Base-by-base conservation (phyloP, 106 monocot genomes). In the Phalaenopsis aphrodite region DNA sequence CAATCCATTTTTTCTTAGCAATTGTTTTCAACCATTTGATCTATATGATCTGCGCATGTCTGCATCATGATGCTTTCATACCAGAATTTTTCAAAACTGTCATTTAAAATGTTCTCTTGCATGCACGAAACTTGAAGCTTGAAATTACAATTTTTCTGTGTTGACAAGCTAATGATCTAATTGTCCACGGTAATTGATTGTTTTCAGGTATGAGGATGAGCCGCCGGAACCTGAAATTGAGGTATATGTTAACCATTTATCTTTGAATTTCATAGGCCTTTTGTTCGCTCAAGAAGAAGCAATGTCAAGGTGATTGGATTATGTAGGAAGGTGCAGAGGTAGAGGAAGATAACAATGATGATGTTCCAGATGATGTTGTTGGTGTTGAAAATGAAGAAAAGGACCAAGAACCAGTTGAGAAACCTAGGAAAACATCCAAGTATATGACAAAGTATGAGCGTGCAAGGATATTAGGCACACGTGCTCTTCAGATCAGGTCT, bases 151-250 rank as follows among this genome's bases (percentile, higher is more conserved):
- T 66, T 23, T 30, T 66, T 30, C 5, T 8, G 30, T 66, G 8
- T 24, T 66, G 24, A 66, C 10, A 10, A 30, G 4, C 19, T 30
- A 18, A 8, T 66, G 66, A 66, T 18, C 14, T 72, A 42, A 72
- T 41, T 72, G 72, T 41, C 21, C 41, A 72, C 18, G 18, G 5
- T 39, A 17, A 74, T n/a, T 45, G 23, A 30, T 76, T 76, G 49
- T 7, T 7, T 76, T 24, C 85, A 96, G 93, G 57, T 96, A 93
- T 36, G 96, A 96, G 55, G 91, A 96, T 88, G 96, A 96, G 77
- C 96, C 96, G 11, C 93, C 93, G 37, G 96, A 96, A 76, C 96
- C 96, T 52, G 96, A 96, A 81, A 83, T 96, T 52, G 96, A 96
- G 85, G 91, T 93, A 81, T 75, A 42, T 5, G 5, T 8, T 77